Evolutionary conservation across 1,284 basidiomycete genomes (phyloP).

Genomic region (Leccinum pachyderme): DNA sequence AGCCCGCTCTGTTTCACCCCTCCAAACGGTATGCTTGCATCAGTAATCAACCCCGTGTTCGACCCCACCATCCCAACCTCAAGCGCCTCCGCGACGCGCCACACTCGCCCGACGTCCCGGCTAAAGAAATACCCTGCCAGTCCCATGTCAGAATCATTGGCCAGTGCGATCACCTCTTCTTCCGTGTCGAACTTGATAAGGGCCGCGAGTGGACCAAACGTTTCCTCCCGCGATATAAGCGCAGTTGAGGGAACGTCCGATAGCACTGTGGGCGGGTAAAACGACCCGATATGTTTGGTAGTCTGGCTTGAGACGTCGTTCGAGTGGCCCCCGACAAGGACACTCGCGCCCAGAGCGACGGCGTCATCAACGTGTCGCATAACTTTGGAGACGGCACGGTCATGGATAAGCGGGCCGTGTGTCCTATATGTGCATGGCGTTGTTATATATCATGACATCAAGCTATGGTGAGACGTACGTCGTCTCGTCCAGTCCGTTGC

Average conservation of each 20-base stretch:
- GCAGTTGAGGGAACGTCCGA: conserved; percentile 78
- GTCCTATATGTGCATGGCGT: conserved; percentile 48
- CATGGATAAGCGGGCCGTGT: conserved; percentile 93
- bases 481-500: conserved; percentile 81
- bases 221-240: conserved; percentile 74
- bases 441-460: neutral
- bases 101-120: conserved; percentile 85
- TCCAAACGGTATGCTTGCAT: conserved; percentile 88
- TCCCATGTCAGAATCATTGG: conserved; percentile 85
- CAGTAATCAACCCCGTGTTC: conserved; percentile 83
- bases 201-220: conserved; percentile 84
- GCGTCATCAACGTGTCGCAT: conserved; percentile 86
- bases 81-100: conserved; percentile 96
- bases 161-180: conserved; percentile 84
- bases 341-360: conserved; percentile 77
- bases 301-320: conserved; percentile 43
- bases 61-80: conserved; percentile 96
- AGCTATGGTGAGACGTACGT: conserved; percentile 48
- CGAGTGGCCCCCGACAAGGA: conserved; percentile 77
- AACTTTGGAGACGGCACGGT: conserved; percentile 85
- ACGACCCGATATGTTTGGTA: conserved; percentile 44
- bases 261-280: conserved; percentile 88
- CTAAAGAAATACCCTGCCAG: conserved; percentile 95
- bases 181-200: conserved; percentile 88
- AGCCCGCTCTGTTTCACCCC: conserved; percentile 88